Conservation (phyloP, 2,329 filamentous ascomycete genomes). For the Calonectria crousiana region DNA sequence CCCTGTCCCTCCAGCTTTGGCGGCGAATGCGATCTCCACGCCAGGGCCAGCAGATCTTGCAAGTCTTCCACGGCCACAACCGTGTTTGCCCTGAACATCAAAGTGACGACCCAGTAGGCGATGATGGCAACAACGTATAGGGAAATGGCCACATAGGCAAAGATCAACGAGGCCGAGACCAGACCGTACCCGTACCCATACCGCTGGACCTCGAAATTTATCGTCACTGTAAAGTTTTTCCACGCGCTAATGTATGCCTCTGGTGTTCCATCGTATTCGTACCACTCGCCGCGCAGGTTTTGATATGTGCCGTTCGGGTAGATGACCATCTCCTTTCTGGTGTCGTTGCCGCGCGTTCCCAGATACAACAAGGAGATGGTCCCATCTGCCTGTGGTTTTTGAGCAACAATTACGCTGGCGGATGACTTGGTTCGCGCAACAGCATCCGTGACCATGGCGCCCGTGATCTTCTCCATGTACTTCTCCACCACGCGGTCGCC, state of each 20-base stretch:
- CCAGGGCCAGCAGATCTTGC: background rate
- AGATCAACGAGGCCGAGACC: background rate
- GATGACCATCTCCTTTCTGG: background rate
- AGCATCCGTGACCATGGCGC: background rate
- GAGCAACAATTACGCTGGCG: background rate
- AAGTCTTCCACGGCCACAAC: background rate
- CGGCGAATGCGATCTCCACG: background rate
- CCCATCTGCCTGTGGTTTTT: background rate
- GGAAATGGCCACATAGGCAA: background rate
- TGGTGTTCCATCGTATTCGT: background rate
- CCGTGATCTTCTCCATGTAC: background rate
- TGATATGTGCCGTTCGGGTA: background rate
- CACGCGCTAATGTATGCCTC: background rate
- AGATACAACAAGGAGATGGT: background rate
- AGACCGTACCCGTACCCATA: background rate
- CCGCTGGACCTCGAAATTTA: background rate
- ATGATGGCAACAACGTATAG: background rate
- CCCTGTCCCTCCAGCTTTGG: background rate
- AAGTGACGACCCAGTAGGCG: background rate
- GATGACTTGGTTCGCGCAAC: background rate
- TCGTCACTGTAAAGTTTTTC: background rate
- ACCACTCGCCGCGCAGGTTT: no score
- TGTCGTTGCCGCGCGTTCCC: background rate
- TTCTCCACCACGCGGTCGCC: background rate
- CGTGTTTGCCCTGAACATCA: background rate